Evolutionary conservation across 805 yeast species (phyloP), one percentile per base, ranked within the genome.

Genomic region (Wickerhamiella spandovensis): DNA sequence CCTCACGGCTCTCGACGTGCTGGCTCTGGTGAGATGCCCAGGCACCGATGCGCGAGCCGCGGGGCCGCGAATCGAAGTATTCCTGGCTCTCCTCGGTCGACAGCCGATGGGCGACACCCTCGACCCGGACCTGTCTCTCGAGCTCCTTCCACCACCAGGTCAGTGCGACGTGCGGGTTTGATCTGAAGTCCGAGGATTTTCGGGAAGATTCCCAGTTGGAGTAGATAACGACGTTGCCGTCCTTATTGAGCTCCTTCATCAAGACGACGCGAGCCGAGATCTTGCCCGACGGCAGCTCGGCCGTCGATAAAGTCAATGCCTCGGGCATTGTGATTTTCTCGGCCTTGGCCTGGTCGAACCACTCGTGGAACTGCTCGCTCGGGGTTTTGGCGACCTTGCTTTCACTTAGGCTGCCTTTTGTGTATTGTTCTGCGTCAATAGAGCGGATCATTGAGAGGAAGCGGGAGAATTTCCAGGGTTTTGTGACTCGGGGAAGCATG

Each of bases 41-140:
- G 0, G 98, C 98, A 28, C 98, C 97, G 54, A 92, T 79, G 62
- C 84, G 81, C 28, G 95, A 84, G 6, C 94, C 97, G 52, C 95
- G 73, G 38, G 98, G 98, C 62, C 98, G 76, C 0, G 95, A 82
- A 48, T 77, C 74, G 67, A 78, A 92, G 67, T 92, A 92, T 46
- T 81, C 72, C 58, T 82, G 79, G 5, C 86, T 77, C 28, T 83
- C 85, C 58, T 84, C 89, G 51, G 80, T 72, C 24, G 78, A 71
- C 43, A 89, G 84, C 54, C 73, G 76, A 65, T 84, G 94, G 57
- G 85, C 79, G 9, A 69, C 56, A 30, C 98, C 98, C 65, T 92
- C 97, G 8, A 92, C 81, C 54, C 98, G 76, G 4, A 92, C 95
- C 67, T 88, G 97, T 57, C 97, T 79, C 69, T 92, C 96, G 39